phyloP scores from a whole-genome alignment of 805 yeast species.

The Kazachstania bromeliacearum region DNA sequence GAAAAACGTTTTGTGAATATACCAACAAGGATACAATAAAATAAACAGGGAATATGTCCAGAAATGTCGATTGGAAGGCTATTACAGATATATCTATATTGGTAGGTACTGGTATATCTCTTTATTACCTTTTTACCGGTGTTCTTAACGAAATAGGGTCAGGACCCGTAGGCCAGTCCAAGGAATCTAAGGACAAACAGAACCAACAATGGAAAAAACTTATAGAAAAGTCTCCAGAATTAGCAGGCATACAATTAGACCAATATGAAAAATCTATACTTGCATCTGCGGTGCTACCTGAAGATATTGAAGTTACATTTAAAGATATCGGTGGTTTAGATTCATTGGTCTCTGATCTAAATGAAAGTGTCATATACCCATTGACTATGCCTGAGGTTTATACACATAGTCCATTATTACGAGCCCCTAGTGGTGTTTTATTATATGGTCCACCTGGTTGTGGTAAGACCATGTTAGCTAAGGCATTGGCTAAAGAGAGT shows the following conservation, averaged over 20 bases:
- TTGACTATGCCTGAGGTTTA: slow-evolving; percentile 69
- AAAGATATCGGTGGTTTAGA: slow-evolving; percentile 86
- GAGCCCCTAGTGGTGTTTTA: slow-evolving; percentile 91
- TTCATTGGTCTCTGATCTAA: slow-evolving; percentile 67
- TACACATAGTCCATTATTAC: slow-evolving; percentile 60
- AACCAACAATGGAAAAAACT: slow-evolving; percentile 48
- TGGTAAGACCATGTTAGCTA: slow-evolving; percentile 95
- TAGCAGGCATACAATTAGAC: slow-evolving; percentile 41
- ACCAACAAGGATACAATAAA: not conserved
- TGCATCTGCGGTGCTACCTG: slow-evolving; percentile 72
- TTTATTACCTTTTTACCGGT: slow-evolving; percentile 50
- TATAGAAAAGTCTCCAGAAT: slow-evolving; percentile 48
- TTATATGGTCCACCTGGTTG: slow-evolving; percentile 96
- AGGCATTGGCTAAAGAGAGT: slow-evolving; percentile 85
- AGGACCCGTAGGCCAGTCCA: slow-evolving; percentile 36
- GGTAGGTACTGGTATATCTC: slow-evolving; percentile 58
- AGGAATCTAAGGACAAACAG: slow-evolving; percentile 55
- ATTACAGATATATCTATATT: slow-evolving; percentile 41
- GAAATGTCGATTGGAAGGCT: slow-evolving; percentile 32
- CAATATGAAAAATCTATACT: slow-evolving; percentile 72
- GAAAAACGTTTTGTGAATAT: not conserved
- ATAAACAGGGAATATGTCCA: slow-evolving; percentile 24
- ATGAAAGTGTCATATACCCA: slow-evolving; percentile 85
- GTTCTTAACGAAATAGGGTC: slow-evolving; percentile 37
- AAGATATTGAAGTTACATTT: slow-evolving; percentile 68